Conservation (phyloP, 202 grass and related monocot species). For the Alloteropsis angusta region DNA sequence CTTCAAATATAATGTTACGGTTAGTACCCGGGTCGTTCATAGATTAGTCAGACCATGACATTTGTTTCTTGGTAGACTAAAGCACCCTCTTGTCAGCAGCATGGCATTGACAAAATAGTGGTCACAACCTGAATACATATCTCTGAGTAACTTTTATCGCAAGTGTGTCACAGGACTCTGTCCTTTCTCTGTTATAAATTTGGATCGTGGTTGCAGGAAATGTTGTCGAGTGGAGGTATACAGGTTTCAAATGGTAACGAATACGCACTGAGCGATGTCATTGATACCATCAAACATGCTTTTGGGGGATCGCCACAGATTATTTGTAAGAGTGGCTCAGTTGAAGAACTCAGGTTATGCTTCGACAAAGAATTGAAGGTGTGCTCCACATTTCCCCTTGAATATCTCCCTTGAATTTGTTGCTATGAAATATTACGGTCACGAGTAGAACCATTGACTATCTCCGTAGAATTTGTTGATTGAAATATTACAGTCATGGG, state of each 20-base stretch:
- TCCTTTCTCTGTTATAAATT: not conserved
- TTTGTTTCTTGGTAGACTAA: not conserved
- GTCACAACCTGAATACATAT: not conserved
- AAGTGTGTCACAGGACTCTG: not conserved
- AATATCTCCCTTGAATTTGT: not conserved
- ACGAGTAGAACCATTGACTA: not conserved
- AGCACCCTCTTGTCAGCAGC: not conserved
- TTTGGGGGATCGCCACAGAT: constrained; percentile 72
- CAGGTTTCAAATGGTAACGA: constrained; percentile 37
- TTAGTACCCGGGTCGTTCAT: constrained; percentile 23
- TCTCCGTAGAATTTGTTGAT: no score
- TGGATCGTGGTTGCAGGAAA: constrained; percentile 41
- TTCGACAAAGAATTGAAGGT: constrained; percentile 91
- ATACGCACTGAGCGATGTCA: constrained; percentile 53
- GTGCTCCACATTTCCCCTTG: not conserved
- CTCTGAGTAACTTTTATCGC: not conserved
- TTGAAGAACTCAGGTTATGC: constrained; percentile 84
- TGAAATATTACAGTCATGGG: no score
- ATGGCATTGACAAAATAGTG: not conserved
- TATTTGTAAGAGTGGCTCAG: constrained; percentile 58
- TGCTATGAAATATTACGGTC: not conserved
- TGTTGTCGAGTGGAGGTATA: constrained; percentile 48
- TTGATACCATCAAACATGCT: constrained; percentile 40
- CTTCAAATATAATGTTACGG: constrained; percentile 76
- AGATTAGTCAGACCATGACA: not conserved